phyloP scores from a whole-genome alignment of 305 asterid species.

The Rubia occidens region DNA sequence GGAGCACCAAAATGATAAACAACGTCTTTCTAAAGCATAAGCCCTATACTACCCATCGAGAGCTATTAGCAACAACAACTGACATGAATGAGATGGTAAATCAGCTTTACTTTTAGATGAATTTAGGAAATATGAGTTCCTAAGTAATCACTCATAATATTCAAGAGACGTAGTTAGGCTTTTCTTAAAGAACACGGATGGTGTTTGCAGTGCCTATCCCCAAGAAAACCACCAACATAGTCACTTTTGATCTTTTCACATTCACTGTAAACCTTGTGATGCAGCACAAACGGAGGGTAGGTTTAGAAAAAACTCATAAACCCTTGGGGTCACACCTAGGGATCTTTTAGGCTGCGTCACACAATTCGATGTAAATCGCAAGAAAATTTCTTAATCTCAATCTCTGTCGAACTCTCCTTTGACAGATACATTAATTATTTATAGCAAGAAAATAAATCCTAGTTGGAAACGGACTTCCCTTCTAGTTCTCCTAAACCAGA shows the following conservation, averaged over 20 bases:
- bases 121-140: neutral
- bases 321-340: no score
- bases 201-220: neutral
- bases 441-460: no score
- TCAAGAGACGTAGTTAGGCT: neutral
- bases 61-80: neutral
- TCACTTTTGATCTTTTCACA: neutral
- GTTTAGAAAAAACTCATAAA: no score
- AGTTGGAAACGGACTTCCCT: no score
- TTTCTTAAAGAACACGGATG: neutral
- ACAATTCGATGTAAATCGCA: no score
- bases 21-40: neutral
- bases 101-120: neutral
- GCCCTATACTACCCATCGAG: neutral
- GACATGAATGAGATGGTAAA: neutral
- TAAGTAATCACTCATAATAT: neutral
- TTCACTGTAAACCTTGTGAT: no score
- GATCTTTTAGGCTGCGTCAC: no score
- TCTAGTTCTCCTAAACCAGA: no score
- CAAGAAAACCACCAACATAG: neutral
- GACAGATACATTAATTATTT: no score
- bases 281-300: no score
- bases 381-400: no score
- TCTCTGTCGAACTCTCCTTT: no score
- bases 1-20: neutral